Conservation (phyloP, 306 rosid species). For the Hippophae gyantsensis region DNA sequence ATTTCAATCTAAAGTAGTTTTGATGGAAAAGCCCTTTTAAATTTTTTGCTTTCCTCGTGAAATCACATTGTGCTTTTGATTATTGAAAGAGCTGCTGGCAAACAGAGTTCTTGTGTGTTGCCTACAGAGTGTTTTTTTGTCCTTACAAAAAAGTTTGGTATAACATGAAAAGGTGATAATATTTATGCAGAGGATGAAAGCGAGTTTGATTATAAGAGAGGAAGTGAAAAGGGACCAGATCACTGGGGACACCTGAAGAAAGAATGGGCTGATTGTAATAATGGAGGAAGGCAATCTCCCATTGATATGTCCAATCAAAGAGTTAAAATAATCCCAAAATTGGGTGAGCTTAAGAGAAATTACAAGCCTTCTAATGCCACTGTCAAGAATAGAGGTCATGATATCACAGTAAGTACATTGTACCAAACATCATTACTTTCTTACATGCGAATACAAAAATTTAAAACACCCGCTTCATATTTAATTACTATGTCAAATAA, state of each 20-base stretch:
- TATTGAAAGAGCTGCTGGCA: too few relatives aligned
- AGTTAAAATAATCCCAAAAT: not conserved
- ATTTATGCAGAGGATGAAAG: constrained; percentile 21
- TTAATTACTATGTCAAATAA: too few relatives aligned
- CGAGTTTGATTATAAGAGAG: constrained; percentile 15
- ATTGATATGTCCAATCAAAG: constrained; percentile 6
- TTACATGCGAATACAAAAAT: too few relatives aligned
- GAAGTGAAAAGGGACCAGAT: constrained; percentile 19
- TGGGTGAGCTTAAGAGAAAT: constrained; percentile 1
- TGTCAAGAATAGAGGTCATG: constrained; percentile 24
- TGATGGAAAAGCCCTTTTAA: too few relatives aligned
- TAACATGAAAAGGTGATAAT: not conserved
- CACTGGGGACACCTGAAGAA: constrained; percentile 30
- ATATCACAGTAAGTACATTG: constrained; percentile 18
- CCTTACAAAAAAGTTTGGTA: too few relatives aligned
- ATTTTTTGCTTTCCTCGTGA: too few relatives aligned
- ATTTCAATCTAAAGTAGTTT: too few relatives aligned
- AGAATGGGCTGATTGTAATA: constrained; percentile 28
- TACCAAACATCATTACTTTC: not conserved
- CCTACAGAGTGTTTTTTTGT: too few relatives aligned
- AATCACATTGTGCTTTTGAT: too few relatives aligned
- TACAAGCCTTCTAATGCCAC: constrained; percentile 24
- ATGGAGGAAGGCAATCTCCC: constrained; percentile 29
- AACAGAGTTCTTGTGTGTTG: too few relatives aligned
- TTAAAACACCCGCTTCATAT: too few relatives aligned